phyloP scores from a whole-genome alignment of 2,329 filamentous ascomycete species.

The Dactylonectria estremocensis region DNA sequence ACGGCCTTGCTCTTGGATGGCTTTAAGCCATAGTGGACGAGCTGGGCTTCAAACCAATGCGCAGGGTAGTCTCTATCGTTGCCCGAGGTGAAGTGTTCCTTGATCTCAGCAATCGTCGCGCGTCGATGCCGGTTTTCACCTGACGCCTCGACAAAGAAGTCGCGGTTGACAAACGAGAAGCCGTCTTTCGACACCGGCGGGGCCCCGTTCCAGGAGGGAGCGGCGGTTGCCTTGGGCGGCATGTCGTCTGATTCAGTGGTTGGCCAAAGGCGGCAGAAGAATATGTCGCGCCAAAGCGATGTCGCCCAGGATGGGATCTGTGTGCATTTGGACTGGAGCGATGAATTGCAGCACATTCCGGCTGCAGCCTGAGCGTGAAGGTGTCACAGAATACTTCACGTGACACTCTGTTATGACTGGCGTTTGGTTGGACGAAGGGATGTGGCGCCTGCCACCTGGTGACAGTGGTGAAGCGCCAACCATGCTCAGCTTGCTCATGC shows the following conservation, averaged over 20 bases:
- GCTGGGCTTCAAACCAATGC: conserved; percentile 75
- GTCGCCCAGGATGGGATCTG: not conserved
- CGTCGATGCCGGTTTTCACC: conserved; percentile 63
- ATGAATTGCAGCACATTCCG: not conserved
- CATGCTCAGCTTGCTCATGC: too few relatives aligned
- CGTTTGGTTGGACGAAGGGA: too few relatives aligned
- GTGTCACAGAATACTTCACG: too few relatives aligned
- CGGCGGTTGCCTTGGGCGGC: conserved; percentile 18
- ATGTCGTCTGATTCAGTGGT: not conserved
- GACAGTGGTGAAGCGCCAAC: too few relatives aligned
- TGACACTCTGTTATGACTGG: too few relatives aligned
- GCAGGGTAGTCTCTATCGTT: conserved; percentile 65
- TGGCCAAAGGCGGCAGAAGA: too few relatives aligned
- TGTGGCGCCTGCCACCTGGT: too few relatives aligned
- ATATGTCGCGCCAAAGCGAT: not conserved
- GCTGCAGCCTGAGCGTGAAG: not conserved
- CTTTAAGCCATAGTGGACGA: conserved; percentile 73
- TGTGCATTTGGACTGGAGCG: not conserved
- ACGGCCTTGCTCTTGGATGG: conserved; percentile 71
- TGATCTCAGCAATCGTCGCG: conserved; percentile 60
- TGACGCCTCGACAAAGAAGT: conserved; percentile 61
- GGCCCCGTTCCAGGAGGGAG: conserved; percentile 32
- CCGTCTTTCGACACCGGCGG: conserved; percentile 49
- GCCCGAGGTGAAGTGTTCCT: conserved; percentile 60
- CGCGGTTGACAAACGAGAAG: conserved; percentile 60